A percentile compares a stretch with the other conserved stretches of the same genome.
These are phyloP conservation scores for Vararia minispora DNA, from an alignment of 768 basidiomycete genomes.

Conservation along the genomic window DNA sequence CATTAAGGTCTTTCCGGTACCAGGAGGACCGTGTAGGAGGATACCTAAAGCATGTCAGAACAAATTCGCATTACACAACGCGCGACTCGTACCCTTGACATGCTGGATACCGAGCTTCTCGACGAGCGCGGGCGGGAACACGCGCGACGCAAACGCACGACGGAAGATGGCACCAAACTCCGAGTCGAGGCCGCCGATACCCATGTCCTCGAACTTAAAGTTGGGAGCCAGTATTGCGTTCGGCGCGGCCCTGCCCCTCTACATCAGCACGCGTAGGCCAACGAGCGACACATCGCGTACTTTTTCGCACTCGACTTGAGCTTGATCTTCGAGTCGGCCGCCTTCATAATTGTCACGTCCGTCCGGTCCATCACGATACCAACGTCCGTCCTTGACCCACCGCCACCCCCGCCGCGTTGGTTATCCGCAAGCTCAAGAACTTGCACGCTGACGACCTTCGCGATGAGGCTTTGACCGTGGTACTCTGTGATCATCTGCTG, in stretches of 20 bases:
- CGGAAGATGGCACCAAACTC: slow-evolving; percentile 97
- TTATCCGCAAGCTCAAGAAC: slow-evolving; percentile 52
- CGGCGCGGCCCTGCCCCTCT: slow-evolving; percentile 53
- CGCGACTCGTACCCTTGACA: slow-evolving; percentile 82
- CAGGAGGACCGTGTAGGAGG: slow-evolving; percentile 90
- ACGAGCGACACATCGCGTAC: slow-evolving; percentile 25
- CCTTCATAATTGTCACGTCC: slow-evolving; percentile 86
- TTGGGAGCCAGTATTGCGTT: slow-evolving; percentile 96
- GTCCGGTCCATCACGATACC: slow-evolving; percentile 87
- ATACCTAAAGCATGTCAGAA: slow-evolving; percentile 47
- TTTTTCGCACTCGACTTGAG: slow-evolving; percentile 88
- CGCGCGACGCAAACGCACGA: slow-evolving; percentile 93
- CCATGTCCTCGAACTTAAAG: slow-evolving; percentile 99
- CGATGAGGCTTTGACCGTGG: slow-evolving; percentile 75
- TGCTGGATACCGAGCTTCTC: slow-evolving; percentile 98
- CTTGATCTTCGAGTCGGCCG: slow-evolving; percentile 69
- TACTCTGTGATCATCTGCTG: slow-evolving; percentile 79
- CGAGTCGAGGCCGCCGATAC: slow-evolving; percentile 91
- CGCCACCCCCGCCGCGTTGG: slow-evolving; percentile 34
- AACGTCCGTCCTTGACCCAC: slow-evolving; percentile 22
- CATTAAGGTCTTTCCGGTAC: slow-evolving; percentile 97
- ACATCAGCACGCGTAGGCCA: slow-evolving; percentile 7
- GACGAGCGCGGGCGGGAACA: slow-evolving; percentile 95
- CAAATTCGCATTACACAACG: not conserved
- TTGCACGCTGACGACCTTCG: slow-evolving; percentile 46